A percentile compares a stretch with the other conserved stretches of the same genome.
Evolutionary conservation across 2,329 filamentous ascomycete genomes (phyloP).

Genomic region (Diaporthe nobilis): DNA sequence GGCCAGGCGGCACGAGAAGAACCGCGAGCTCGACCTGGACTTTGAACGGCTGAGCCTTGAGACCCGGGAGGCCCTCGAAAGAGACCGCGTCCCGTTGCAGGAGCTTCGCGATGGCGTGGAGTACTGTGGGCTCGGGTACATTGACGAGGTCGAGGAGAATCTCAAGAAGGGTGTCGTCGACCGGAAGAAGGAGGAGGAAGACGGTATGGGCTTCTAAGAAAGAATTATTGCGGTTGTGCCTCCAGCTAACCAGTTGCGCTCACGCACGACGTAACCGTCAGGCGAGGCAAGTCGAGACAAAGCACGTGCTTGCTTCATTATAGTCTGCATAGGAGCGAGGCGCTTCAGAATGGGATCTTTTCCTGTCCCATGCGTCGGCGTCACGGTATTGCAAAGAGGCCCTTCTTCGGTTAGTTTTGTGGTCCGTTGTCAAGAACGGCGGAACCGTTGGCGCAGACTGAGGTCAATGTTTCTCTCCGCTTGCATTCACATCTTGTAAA

Average conservation of each 20-base stretch:
- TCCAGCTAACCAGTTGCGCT: not conserved
- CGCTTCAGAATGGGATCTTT: not conserved
- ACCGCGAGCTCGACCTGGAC: conserved; percentile 42
- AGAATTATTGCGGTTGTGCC: no score
- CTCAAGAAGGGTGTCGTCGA: conserved; percentile 27
- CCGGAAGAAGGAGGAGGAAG: conserved; percentile 37
- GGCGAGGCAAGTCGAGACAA: not conserved
- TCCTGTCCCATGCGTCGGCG: not conserved
- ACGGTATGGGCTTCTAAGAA: conserved; percentile 40
- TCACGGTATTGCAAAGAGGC: not conserved
- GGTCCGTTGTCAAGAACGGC: not conserved
- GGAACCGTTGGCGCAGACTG: not conserved
- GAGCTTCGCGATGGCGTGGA: conserved; percentile 32
- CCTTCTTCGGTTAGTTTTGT: not conserved
- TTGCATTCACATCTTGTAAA: not conserved
- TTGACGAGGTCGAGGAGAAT: conserved; percentile 35
- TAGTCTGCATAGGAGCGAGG: not conserved
- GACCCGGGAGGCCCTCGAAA: conserved; percentile 39
- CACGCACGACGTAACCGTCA: no score
- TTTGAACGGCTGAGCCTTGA: conserved; percentile 40
- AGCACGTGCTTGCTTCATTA: not conserved
- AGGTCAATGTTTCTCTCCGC: not conserved
- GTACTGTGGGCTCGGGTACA: conserved; percentile 31
- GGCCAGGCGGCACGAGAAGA: conserved; percentile 35
- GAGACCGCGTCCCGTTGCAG: conserved; percentile 35